These are phyloP conservation scores for Dactylonectria macrodidyma DNA, from an alignment of 2,329 filamentous ascomycete species.

Conservation along the genomic window DNA sequence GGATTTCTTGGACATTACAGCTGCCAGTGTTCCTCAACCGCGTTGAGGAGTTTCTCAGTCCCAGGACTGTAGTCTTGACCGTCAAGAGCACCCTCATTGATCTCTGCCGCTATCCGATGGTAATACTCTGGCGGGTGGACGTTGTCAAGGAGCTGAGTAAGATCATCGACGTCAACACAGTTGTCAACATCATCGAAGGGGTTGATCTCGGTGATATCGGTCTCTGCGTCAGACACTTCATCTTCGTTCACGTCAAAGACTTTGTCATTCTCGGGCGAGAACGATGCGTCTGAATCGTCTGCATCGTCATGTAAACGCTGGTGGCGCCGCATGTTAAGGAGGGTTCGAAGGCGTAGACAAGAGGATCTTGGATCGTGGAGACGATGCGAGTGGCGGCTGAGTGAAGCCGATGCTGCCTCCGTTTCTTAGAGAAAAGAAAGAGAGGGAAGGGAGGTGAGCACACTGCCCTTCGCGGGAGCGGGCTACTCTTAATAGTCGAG, in stretches of 20 bases:
- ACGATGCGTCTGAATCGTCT: not conserved
- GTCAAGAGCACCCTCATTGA: too few relatives aligned
- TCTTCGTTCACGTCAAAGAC: not conserved
- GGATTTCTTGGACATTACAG: too few relatives aligned
- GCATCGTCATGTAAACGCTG: too few relatives aligned
- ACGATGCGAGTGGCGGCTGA: not conserved
- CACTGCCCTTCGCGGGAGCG: not conserved
- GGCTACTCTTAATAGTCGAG: not conserved
- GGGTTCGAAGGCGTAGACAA: not conserved
- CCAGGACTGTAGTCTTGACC: too few relatives aligned
- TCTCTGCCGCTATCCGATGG: too few relatives aligned
- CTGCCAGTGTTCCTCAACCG: too few relatives aligned
- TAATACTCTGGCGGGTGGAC: too few relatives aligned
- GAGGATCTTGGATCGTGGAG: not conserved
- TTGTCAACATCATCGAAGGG: too few relatives aligned
- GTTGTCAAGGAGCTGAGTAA: too few relatives aligned
- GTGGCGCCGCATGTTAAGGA: not conserved
- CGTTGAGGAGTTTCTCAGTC: too few relatives aligned
- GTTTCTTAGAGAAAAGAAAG: conserved; percentile 1
- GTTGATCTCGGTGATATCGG: not conserved
- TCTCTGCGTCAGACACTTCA: conserved; percentile 9
- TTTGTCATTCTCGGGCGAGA: not conserved
- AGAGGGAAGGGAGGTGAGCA: not conserved
- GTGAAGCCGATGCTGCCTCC: not conserved
- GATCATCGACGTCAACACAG: too few relatives aligned